Evolutionary conservation across 164 flowering plant genomes (phyloP).

Genomic region (Saururus chinensis): DNA sequence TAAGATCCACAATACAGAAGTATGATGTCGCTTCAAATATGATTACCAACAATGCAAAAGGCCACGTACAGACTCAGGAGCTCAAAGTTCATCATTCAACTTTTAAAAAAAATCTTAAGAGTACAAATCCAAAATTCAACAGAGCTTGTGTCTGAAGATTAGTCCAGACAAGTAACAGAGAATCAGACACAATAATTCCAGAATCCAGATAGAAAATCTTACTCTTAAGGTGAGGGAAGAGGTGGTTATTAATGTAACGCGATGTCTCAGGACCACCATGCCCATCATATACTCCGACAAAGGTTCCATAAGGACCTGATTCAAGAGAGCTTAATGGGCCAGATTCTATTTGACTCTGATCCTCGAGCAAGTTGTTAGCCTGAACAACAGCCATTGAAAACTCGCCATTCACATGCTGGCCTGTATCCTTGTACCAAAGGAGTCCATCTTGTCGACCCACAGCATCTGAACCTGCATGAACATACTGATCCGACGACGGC

Average conservation of each 20-base stretch:
- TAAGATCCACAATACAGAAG: too few relatives aligned
- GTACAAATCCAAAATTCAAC: background rate
- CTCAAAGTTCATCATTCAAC: too few relatives aligned
- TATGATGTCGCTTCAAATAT: too few relatives aligned
- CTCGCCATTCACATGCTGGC: slow-evolving; percentile 62
- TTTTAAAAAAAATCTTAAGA: background rate
- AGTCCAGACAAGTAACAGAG: background rate
- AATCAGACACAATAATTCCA: background rate
- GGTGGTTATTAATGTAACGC: slow-evolving; percentile 52
- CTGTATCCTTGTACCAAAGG: slow-evolving; percentile 68
- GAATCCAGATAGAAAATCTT: slow-evolving; percentile 15
- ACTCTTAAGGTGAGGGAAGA: slow-evolving; percentile 67
- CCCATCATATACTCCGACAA: slow-evolving; percentile 76
- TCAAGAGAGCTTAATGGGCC: slow-evolving; percentile 48
- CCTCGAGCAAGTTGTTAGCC: slow-evolving; percentile 71
- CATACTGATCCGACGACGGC: slow-evolving; percentile 41
- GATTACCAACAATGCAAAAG: too few relatives aligned
- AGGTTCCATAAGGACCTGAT: slow-evolving; percentile 64
- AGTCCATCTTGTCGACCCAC: slow-evolving; percentile 65
- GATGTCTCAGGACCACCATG: slow-evolving; percentile 86
- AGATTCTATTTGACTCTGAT: slow-evolving; percentile 73
- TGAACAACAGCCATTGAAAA: slow-evolving; percentile 83
- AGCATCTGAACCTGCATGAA: slow-evolving; percentile 32
- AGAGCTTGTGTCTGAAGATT: background rate
- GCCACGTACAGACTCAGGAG: too few relatives aligned